phyloP scores from a whole-genome alignment of 139 green algal species.

The Volvox reticuliferus region DNA sequence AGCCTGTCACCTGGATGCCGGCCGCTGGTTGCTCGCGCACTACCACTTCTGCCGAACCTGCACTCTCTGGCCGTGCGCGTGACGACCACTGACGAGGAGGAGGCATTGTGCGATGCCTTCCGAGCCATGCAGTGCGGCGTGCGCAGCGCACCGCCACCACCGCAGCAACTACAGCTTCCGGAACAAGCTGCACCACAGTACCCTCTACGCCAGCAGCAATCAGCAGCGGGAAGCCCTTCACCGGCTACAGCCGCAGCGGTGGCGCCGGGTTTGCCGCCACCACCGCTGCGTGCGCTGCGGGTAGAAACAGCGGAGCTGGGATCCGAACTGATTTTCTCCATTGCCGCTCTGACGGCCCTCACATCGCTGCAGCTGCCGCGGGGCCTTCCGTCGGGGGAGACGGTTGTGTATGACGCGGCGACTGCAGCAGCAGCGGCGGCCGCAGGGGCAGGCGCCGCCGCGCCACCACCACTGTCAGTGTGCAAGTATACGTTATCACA shows the following conservation, averaged over 20 bases:
- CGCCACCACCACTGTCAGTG: not conserved
- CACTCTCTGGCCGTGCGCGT: conserved; percentile 14
- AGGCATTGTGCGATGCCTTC: conserved; percentile 1
- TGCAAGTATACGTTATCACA: conserved; percentile 3
- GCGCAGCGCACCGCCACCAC: not conserved
- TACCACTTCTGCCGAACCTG: conserved; percentile 28
- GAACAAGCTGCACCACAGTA: not conserved
- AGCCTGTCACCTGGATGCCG: conserved; percentile 22
- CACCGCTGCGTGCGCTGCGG: conserved; percentile 22
- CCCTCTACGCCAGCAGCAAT: not conserved
- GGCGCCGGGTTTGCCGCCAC: not conserved
- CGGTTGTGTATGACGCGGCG: not conserved
- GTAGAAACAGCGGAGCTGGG: conserved; percentile 37
- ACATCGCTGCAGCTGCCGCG: conserved; percentile 41
- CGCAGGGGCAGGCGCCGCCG: not conserved
- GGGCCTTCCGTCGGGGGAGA: conserved; percentile 11
- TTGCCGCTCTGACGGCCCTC: not conserved
- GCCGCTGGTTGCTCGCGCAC: not conserved
- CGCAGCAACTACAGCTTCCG: not conserved
- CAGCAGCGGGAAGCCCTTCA: not conserved
- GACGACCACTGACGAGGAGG: conserved; percentile 17
- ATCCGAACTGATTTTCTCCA: not conserved
- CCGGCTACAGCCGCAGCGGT: not conserved
- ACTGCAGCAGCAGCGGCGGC: not conserved
- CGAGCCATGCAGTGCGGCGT: not conserved